Evolutionary conservation across 208 protist species (phyloP).

Genomic region (Trypanosoma congolense): DNA sequence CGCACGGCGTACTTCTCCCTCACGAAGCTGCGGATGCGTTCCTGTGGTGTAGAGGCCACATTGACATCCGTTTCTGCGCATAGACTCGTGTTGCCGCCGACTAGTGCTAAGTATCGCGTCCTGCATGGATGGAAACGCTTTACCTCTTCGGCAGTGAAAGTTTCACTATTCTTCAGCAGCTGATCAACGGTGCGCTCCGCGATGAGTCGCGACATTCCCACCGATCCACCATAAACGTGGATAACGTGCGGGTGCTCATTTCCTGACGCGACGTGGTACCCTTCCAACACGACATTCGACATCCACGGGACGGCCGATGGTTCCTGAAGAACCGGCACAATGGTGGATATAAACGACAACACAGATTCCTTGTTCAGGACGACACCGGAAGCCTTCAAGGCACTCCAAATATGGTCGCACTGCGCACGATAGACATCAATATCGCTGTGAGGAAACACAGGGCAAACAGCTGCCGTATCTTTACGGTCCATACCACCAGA

Average conservation of each 20-base stretch:
- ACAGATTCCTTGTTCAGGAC: slow-evolving; percentile 29
- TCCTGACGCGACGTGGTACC: slow-evolving; percentile 42
- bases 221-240: slow-evolving; percentile 67
- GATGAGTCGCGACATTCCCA: slow-evolving; percentile 46
- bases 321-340: slow-evolving; percentile 40
- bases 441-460: slow-evolving; percentile 11
- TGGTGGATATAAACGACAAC: slow-evolving; percentile 57
- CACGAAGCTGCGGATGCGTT: slow-evolving; percentile 23
- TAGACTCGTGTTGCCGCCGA: slow-evolving; percentile 6
- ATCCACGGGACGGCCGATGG: slow-evolving; percentile 35
- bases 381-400: slow-evolving; percentile 43
- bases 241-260: slow-evolving; percentile 25
- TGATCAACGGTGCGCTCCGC: slow-evolving; percentile 55
- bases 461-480: neutral
- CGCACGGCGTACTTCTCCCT: slow-evolving; percentile 51
- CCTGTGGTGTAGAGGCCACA: slow-evolving; percentile 5
- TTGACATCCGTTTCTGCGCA: neutral
- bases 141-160: slow-evolving; percentile 15
- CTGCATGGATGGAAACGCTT: slow-evolving; percentile 21
- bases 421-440: neutral
- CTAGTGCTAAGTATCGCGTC: slow-evolving; percentile 28
- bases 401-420: slow-evolving; percentile 23
- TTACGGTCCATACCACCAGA: neutral
- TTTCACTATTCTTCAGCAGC: slow-evolving; percentile 23
- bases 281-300: slow-evolving; percentile 34